phyloP scores from a whole-genome alignment of 305 asterid species.

The Fraxinus platypoda region DNA sequence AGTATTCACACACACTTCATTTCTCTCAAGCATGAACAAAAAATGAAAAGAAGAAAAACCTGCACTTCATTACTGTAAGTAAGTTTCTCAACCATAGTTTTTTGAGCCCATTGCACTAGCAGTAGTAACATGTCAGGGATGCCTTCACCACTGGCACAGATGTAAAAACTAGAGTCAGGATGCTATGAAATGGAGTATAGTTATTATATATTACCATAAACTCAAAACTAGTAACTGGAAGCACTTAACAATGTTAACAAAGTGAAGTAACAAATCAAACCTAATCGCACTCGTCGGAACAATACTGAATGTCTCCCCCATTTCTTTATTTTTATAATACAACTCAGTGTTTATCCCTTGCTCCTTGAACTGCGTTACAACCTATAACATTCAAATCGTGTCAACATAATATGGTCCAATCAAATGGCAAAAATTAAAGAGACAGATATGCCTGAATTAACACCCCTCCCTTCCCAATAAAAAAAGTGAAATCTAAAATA shows the following conservation, averaged over 20 bases:
- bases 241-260: constrained; percentile 17
- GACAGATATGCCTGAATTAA: background rate
- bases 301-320: constrained; percentile 82
- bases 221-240: constrained; percentile 15
- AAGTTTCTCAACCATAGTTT: constrained; percentile 79
- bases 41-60: constrained; percentile 44
- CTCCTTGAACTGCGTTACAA: constrained; percentile 75
- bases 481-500: background rate
- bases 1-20: constrained; percentile 10
- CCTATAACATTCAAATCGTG: constrained; percentile 38
- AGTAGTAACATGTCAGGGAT: constrained; percentile 79
- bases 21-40: constrained; percentile 20
- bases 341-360: constrained; percentile 93
- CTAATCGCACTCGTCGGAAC: constrained; percentile 98
- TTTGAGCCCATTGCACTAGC: constrained; percentile 90
- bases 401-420: constrained; percentile 20
- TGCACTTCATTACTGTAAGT: constrained; percentile 79
- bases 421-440: constrained; percentile 17
- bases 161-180: constrained; percentile 21
- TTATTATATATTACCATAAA: background rate
- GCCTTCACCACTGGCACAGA: constrained; percentile 81
- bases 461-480: background rate
- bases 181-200: background rate
- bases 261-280: constrained; percentile 30
- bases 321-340: constrained; percentile 85